Evolutionary conservation across 495 filamentous ascomycete genomes (phyloP).

Genomic region (Gamarada debralockiae): DNA sequence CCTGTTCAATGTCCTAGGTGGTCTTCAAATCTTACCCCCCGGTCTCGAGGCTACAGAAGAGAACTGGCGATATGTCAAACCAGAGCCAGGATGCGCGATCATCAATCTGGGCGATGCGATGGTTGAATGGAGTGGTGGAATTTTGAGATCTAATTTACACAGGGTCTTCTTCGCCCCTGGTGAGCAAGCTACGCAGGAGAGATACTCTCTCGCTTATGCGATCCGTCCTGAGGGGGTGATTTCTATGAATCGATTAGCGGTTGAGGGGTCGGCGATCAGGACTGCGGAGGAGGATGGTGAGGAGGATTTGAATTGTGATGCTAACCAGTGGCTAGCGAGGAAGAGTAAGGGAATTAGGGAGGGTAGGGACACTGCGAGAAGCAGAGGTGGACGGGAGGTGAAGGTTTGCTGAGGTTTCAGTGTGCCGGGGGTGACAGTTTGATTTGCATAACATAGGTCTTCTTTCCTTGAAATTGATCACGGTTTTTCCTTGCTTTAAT

Average conservation of each 20-base stretch:
- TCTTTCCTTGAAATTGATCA: too few species aligned
- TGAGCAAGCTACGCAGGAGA: conserved; percentile 41
- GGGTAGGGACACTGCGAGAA: too few species aligned
- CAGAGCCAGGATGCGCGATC: conserved; percentile 52
- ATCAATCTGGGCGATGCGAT: conserved; percentile 65
- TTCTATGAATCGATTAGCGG: conserved; percentile 38
- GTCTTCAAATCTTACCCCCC: conserved; percentile 70
- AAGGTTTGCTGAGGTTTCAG: too few species aligned
- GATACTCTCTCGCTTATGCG: conserved; percentile 63
- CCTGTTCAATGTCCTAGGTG: conserved; percentile 82
- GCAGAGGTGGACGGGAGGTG: too few species aligned
- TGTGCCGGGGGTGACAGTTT: too few species aligned
- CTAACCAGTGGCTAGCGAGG: too few species aligned
- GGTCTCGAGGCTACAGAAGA: conserved; percentile 29
- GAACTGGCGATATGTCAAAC: conserved; percentile 57
- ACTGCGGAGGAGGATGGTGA: too few species aligned
- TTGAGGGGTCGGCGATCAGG: too few species aligned
- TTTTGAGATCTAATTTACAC: conserved; percentile 60
- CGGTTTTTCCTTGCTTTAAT: too few species aligned
- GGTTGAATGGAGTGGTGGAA: conserved; percentile 57
- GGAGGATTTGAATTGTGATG: too few species aligned
- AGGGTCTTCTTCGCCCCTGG: conserved; percentile 57
- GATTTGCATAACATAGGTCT: too few species aligned
- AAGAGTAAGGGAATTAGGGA: too few species aligned
- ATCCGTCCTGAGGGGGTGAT: conserved; percentile 55